Conservation (phyloP, 208 protist species). For the Leishmania arabica region DNA sequence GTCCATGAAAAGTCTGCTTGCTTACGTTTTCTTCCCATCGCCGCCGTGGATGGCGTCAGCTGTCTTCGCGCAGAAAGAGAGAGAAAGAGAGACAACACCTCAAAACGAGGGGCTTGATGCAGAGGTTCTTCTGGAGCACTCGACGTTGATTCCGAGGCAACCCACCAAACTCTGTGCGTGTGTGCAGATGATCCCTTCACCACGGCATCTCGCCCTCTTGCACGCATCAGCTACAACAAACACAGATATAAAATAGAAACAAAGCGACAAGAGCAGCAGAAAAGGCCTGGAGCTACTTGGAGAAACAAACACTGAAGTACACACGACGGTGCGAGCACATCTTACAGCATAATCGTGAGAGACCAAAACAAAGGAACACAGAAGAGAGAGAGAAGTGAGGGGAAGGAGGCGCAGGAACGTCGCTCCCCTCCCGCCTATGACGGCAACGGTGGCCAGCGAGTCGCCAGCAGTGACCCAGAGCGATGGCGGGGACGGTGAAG, state of each 20-base stretch:
- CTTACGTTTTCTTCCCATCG: not conserved
- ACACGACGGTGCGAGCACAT: not conserved
- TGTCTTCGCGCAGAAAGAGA: not conserved
- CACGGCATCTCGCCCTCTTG: not conserved
- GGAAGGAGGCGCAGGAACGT: not conserved
- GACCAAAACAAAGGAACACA: not conserved
- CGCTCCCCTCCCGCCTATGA: not conserved
- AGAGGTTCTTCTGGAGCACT: not conserved
- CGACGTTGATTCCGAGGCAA: not conserved
- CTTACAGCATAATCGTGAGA: not conserved
- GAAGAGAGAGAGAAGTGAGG: not conserved
- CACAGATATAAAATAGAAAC: not conserved
- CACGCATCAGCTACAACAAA: not conserved
- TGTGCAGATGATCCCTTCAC: not conserved
- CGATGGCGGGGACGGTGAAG: not conserved
- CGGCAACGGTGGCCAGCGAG: not conserved
- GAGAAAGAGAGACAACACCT: not conserved
- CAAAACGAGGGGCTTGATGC: not conserved
- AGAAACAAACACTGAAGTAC: conserved; percentile 1
- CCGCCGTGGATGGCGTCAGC: not conserved
- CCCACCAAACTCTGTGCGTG: not conserved
- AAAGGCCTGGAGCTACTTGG: not conserved
- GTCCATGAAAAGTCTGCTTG: not conserved
- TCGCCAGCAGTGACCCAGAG: not conserved
- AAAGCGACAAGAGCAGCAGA: not conserved